A percentile compares a stretch with the other conserved stretches of the same genome.
Evolutionary conservation across 2,329 filamentous ascomycete species (phyloP).

Genomic region (Cladosporium phlei): DNA sequence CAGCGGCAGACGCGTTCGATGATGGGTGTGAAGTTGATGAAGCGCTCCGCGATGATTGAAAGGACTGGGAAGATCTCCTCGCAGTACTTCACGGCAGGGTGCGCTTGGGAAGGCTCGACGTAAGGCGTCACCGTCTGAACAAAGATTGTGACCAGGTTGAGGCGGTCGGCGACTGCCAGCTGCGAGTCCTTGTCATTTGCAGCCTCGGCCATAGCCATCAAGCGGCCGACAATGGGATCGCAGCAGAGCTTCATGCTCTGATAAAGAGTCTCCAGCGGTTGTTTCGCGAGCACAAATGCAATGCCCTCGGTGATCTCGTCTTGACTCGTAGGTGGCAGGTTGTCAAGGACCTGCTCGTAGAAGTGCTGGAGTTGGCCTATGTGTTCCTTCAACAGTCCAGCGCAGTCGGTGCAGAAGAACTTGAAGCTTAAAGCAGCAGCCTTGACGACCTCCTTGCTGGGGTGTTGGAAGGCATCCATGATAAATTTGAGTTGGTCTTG

Average conservation of each 20-base stretch:
- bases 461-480: slow-evolving; percentile 82
- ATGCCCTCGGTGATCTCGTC: slow-evolving; percentile 97
- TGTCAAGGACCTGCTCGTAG: slow-evolving; percentile 84
- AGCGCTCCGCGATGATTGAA: slow-evolving; percentile 80
- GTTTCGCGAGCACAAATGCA: slow-evolving; percentile 81
- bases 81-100: slow-evolving; percentile 94
- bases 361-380: slow-evolving; percentile 85
- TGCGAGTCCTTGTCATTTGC: slow-evolving; percentile 80
- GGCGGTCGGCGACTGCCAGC: slow-evolving; percentile 83
- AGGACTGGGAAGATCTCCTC: slow-evolving; percentile 87
- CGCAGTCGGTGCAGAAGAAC: slow-evolving; percentile 95
- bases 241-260: slow-evolving; percentile 85
- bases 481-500: slow-evolving; percentile 94
- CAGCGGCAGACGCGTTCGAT: slow-evolving; percentile 90
- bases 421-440: slow-evolving; percentile 92
- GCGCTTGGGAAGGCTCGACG: slow-evolving; percentile 65
- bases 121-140: slow-evolving; percentile 73
- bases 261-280: slow-evolving; percentile 75
- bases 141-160: slow-evolving; percentile 89
- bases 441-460: slow-evolving; percentile 83
- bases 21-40: slow-evolving; percentile 79
- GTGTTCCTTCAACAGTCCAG: slow-evolving; percentile 75
- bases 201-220: slow-evolving; percentile 82
- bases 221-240: slow-evolving; percentile 77
- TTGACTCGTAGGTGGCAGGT: slow-evolving; percentile 77